phyloP scores from a whole-genome alignment of 1,284 basidiomycete genomes.

The Trichosporon sp. region DNA sequence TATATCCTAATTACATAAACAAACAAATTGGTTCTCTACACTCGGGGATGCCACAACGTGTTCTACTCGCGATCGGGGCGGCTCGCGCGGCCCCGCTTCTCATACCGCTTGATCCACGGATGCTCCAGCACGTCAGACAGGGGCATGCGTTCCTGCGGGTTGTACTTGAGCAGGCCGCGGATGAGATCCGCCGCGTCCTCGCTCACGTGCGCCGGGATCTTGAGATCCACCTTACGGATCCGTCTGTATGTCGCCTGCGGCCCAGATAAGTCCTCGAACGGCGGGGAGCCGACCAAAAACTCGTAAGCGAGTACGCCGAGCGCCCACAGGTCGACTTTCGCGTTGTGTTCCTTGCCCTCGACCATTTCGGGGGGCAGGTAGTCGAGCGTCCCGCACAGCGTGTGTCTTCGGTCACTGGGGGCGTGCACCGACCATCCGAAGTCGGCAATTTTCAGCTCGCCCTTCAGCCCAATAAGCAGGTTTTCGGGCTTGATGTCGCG shows the following conservation, averaged over 20 bases:
- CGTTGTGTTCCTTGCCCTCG: slow-evolving; percentile 65
- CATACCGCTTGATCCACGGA: slow-evolving; percentile 88
- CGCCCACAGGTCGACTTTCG: slow-evolving; percentile 81
- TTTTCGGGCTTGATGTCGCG: slow-evolving; percentile 99
- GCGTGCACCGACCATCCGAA: slow-evolving; percentile 99
- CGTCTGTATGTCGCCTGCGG: slow-evolving; percentile 84
- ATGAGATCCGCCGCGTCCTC: slow-evolving; percentile 71
- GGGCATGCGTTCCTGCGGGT: slow-evolving; percentile 79
- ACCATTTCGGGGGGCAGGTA: slow-evolving; percentile 99
- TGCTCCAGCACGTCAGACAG: slow-evolving; percentile 79
- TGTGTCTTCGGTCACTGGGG: slow-evolving; percentile 82
- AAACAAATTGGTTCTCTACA: background rate
- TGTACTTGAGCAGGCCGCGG: slow-evolving; percentile 78
- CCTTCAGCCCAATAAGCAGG: slow-evolving; percentile 84
- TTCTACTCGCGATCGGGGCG: background rate
- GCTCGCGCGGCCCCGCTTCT: slow-evolving; percentile 38
- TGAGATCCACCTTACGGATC: slow-evolving; percentile 69
- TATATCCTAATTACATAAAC: slow-evolving; percentile 4
- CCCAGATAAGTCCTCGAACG: slow-evolving; percentile 82
- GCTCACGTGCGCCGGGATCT: slow-evolving; percentile 69
- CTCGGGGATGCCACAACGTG: background rate
- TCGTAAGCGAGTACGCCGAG: slow-evolving; percentile 95
- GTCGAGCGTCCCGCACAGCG: slow-evolving; percentile 92
- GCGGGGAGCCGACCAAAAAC: slow-evolving; percentile 87
- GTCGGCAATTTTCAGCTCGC: slow-evolving; percentile 97